Conservation (phyloP, 1,284 basidiomycete genomes). For the Ustilago hordei region DNA sequence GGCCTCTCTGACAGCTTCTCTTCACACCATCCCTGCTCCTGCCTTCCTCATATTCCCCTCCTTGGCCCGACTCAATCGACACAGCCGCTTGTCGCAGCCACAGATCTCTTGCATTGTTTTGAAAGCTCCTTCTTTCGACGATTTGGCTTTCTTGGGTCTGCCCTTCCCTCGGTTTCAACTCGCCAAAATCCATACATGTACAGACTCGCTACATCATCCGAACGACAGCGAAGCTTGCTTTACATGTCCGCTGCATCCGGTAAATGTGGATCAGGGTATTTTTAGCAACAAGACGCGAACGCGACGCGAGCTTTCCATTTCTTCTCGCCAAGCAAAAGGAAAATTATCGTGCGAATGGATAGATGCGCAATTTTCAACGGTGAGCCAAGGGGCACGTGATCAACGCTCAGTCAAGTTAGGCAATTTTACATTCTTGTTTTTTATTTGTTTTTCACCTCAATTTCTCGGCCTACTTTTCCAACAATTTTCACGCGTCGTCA, state of each 20-base stretch:
- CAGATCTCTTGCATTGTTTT: too few species aligned
- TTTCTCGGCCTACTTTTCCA: too few species aligned
- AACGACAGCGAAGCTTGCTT: not conserved
- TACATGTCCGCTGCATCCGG: not conserved
- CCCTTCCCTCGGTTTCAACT: conserved; percentile 1
- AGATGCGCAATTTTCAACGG: too few species aligned
- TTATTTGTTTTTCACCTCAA: too few species aligned
- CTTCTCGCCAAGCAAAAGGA: not conserved
- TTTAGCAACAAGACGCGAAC: conserved; percentile 4
- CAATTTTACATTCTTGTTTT: too few species aligned
- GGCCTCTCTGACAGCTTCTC: not conserved
- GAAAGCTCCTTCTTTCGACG: too few species aligned
- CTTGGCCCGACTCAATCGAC: too few species aligned
- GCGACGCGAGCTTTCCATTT: not conserved
- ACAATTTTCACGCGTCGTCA: too few species aligned
- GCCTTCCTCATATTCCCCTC: too few species aligned
- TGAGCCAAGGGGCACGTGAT: too few species aligned
- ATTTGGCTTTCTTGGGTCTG: not conserved
- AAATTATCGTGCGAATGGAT: not conserved
- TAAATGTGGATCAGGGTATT: not conserved
- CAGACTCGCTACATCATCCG: not conserved
- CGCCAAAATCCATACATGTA: not conserved
- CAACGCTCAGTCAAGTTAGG: too few species aligned
- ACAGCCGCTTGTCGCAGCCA: not conserved
- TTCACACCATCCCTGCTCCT: not conserved